Conservation (phyloP, 2,329 filamentous ascomycete species). For the Immersiporthe knoxdaviesiana region DNA sequence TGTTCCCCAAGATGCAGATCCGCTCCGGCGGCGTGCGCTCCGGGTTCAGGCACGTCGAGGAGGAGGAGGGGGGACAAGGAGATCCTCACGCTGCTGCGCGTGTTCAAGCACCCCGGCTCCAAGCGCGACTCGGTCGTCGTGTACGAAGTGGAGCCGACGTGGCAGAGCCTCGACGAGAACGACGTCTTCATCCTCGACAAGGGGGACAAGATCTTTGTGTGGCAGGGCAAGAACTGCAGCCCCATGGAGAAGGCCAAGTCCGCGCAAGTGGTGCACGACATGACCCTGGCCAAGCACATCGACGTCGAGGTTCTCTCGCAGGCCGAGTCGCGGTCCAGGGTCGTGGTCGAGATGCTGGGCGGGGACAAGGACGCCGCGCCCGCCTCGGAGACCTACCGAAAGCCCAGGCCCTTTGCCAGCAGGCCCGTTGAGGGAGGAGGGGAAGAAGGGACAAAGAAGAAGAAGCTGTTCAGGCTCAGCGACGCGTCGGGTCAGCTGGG, state of each 20-base stretch:
- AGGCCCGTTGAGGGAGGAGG: slow-evolving; percentile 32
- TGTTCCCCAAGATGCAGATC: slow-evolving; percentile 66
- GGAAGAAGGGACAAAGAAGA: slow-evolving; percentile 34
- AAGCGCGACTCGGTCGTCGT: slow-evolving; percentile 59
- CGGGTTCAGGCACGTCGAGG: slow-evolving; percentile 66
- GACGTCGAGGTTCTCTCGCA: slow-evolving; percentile 69
- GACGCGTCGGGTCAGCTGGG: slow-evolving; percentile 61
- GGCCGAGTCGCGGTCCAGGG: slow-evolving; percentile 56
- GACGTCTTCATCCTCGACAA: slow-evolving; percentile 70
- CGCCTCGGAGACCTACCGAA: slow-evolving; percentile 47
- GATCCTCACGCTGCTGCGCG: slow-evolving; percentile 58
- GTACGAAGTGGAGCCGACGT: slow-evolving; percentile 65
- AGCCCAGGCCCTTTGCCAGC: slow-evolving; percentile 44
- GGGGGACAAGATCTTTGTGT: slow-evolving; percentile 68
- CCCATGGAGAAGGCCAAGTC: slow-evolving; percentile 73
- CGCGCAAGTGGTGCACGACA: slow-evolving; percentile 67
- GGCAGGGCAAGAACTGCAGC: slow-evolving; percentile 67
- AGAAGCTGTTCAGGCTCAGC: slow-evolving; percentile 64
- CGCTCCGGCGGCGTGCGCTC: slow-evolving; percentile 62
- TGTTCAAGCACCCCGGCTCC: slow-evolving; percentile 62
- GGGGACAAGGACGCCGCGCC: slow-evolving; percentile 48
- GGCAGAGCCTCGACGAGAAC: slow-evolving; percentile 64
- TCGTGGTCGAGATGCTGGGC: slow-evolving; percentile 61
- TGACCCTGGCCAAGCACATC: slow-evolving; percentile 65
- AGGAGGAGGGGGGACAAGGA: slow-evolving; percentile 47